A percentile compares a stretch with the other conserved stretches of the same genome.
These are phyloP conservation scores for Phytopythium vexans DNA, from an alignment of 352 stramenopile species.

Conservation along the genomic window DNA sequence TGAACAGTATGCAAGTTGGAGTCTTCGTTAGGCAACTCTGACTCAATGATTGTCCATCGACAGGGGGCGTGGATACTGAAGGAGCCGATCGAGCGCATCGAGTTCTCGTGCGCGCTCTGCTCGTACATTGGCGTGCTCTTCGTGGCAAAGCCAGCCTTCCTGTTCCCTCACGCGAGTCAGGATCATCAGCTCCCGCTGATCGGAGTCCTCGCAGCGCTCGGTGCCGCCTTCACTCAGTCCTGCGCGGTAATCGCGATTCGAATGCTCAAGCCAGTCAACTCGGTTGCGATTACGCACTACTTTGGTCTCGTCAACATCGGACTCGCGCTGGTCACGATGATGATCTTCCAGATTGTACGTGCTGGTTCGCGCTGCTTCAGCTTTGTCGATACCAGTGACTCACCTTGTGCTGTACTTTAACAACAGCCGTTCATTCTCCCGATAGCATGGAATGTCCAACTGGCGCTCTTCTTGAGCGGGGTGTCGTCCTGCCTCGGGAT, in stretches of 20 bases:
- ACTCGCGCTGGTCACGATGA: slow-evolving; percentile 21
- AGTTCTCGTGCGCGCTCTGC: slow-evolving; percentile 40
- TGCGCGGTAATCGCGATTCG: slow-evolving; percentile 53
- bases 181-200: slow-evolving; percentile 12
- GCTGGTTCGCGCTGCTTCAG: no score
- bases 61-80: slow-evolving; percentile 43
- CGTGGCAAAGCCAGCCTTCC: slow-evolving; percentile 47
- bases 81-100: slow-evolving; percentile 39
- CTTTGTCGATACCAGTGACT: no score
- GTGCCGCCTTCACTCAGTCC: slow-evolving; percentile 42
- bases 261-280: slow-evolving; percentile 37
- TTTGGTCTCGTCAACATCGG: slow-evolving; percentile 31
- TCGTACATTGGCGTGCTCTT: slow-evolving; percentile 67
- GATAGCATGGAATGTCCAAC: slow-evolving; percentile 10
- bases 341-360: slow-evolving; percentile 32
- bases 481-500: slow-evolving; percentile 31
- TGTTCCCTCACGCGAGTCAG: slow-evolving; percentile 27
- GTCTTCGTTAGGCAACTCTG: neutral
- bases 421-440: neutral
- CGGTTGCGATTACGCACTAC: slow-evolving; percentile 34
- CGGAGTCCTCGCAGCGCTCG: slow-evolving; percentile 36
- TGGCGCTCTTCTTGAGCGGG: slow-evolving; percentile 25
- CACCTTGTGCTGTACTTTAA: no score
- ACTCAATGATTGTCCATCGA: neutral
- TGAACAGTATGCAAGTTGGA: neutral